Evolutionary conservation across 2,329 filamentous ascomycete species (phyloP).

Genomic region (Raffaelea ambrosiae): DNA sequence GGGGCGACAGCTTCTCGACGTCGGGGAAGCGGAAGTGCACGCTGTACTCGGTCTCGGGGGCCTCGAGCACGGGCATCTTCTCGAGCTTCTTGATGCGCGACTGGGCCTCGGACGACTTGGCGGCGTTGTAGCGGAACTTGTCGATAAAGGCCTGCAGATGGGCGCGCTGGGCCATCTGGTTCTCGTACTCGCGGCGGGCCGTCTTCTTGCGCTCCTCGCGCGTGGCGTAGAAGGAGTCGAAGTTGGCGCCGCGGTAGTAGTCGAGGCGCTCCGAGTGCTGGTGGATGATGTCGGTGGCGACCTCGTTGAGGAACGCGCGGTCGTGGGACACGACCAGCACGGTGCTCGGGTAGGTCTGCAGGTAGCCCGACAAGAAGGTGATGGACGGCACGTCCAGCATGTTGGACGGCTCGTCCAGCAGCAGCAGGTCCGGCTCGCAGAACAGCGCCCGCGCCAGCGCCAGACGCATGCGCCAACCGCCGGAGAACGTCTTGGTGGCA

Average conservation of each 20-base stretch:
- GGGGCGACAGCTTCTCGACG: constrained; percentile 93
- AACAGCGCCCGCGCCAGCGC: constrained; percentile 91
- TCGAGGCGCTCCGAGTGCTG: constrained; percentile 95
- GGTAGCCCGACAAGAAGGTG: constrained; percentile 92
- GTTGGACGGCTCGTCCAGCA: constrained; percentile 99
- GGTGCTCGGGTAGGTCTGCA: constrained; percentile 89
- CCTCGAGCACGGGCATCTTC: constrained; percentile 84
- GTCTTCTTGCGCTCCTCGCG: constrained; percentile 96
- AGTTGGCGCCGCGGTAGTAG: constrained; percentile 98
- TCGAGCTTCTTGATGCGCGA: constrained; percentile 99
- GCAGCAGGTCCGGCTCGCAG: constrained; percentile 89
- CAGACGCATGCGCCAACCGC: constrained; percentile 98
- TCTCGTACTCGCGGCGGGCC: constrained; percentile 95
- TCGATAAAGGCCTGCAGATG: constrained; percentile 98
- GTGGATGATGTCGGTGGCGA: constrained; percentile 98
- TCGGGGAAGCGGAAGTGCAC: constrained; percentile 97
- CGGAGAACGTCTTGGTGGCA: constrained; percentile 95
- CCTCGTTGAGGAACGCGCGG: constrained; percentile 96
- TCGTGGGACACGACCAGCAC: constrained; percentile 97
- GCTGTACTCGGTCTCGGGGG: constrained; percentile 88
- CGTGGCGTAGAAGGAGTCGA: constrained; percentile 94
- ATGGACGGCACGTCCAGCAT: constrained; percentile 99
- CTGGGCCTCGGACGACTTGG: constrained; percentile 96
- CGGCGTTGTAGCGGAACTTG: constrained; percentile 99
- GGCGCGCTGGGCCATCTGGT: constrained; percentile 88